Evolutionary conservation across 495 filamentous ascomycete genomes (phyloP).

Genomic region (Penicillium mononematosum): DNA sequence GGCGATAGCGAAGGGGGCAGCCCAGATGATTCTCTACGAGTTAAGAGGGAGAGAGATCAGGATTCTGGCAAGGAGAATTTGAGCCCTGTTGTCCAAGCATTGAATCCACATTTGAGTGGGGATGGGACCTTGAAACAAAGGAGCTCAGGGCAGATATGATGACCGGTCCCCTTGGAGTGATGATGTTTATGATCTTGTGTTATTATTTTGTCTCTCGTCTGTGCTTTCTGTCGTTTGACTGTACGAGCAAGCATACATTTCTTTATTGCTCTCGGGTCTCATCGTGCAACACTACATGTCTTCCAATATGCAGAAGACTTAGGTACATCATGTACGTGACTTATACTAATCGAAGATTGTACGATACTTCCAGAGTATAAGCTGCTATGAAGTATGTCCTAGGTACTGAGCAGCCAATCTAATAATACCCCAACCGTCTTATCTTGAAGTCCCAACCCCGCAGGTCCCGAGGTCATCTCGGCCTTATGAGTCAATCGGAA

Average conservation of each 20-base stretch:
- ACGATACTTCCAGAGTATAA: not conserved
- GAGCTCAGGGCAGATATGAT: slow-evolving; percentile 14
- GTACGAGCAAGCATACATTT: not conserved
- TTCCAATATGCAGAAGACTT: not conserved
- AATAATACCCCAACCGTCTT: not conserved
- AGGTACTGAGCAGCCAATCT: not conserved
- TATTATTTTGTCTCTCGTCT: not conserved
- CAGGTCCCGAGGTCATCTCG: not conserved
- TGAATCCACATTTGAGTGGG: slow-evolving; percentile 8
- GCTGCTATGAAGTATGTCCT: not conserved
- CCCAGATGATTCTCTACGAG: not conserved
- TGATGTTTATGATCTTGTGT: slow-evolving; percentile 9
- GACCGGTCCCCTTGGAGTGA: not conserved
- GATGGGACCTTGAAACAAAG: slow-evolving; percentile 20
- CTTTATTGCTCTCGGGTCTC: not conserved
- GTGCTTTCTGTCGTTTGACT: not conserved
- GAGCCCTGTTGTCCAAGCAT: slow-evolving; percentile 3
- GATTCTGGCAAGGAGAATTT: slow-evolving; percentile 14
- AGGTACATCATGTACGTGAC: not conserved
- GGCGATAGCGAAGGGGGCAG: slow-evolving; percentile 3
- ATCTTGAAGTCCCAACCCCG: not conserved
- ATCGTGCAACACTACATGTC: not conserved
- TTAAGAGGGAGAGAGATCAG: not conserved
- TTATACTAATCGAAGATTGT: not conserved
- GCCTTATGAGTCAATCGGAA: slow-evolving; percentile 3